Evolutionary conservation across 2,329 filamentous ascomycete genomes (phyloP), one percentile per base, ranked within the genome.

Genomic region (Colletotrichum cordylinicola): DNA sequence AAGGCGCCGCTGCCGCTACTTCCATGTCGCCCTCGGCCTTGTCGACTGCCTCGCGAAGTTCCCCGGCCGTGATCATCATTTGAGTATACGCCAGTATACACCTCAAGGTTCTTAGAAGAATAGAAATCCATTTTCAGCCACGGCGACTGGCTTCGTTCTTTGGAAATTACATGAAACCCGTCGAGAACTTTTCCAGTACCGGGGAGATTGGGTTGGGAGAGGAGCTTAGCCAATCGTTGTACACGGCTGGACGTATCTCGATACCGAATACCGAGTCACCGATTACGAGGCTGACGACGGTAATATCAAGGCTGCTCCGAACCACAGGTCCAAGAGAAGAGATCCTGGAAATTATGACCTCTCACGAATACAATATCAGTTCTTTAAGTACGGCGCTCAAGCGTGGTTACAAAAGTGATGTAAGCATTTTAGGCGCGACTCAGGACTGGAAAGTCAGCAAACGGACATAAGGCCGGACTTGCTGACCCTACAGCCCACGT

Each of bases 21-120:
- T 4, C 4, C 12, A 21, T n/a, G n/a, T 48, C 6, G 6, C n/a
- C 3, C 2, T 13, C 12, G 3, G n/a, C 1, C 10, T 4, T 3
- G 6, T 48, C 0, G 6, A 8, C 43, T 21, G 43, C 4, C n/a
- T 48, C 3, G 3, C 0, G n/a, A 21, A 21, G 5, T 2, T 3
- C 1, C 43, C 4, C n/a, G 0, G 43, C 43, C 10, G 6, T 4
- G 18, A 21, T 21, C 3, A 48, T 13, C 39, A 21, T 48, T 6
- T 21, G 6, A 13, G n/a, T n/a, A n/a, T n/a, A n/a, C 39, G 6
- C 39, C n/a, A 2, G 18, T 43, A n/a, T 12, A 6, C 18, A 18
- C 18, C 6, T 9, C 10, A n/a, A 10, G n/a, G 2, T n/a, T 6
- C 6, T 4, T 48, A 3, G 6, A n/a, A 48, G 9, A 9, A n/a